These are phyloP conservation scores for Cladophialophora carrionii DNA, from an alignment of 2,329 filamentous ascomycete species.

Conservation along the genomic window DNA sequence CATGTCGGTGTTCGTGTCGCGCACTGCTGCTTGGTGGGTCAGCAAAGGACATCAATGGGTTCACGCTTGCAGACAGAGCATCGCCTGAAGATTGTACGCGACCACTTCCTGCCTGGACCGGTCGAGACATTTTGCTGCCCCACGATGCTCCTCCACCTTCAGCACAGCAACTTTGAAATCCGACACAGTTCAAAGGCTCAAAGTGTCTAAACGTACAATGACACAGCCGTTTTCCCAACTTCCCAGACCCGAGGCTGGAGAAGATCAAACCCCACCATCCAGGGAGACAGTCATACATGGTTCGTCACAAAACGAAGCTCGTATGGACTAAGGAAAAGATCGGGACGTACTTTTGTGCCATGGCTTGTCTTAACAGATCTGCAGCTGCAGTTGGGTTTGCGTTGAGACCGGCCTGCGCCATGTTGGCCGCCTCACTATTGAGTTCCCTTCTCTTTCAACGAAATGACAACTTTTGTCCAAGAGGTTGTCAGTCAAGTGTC, in stretches of 20 bases:
- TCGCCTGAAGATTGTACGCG: constrained; percentile 14
- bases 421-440: constrained; percentile 27
- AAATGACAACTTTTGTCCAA: constrained; percentile 11
- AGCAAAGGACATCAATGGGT: constrained; percentile 22
- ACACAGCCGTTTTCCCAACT: not conserved
- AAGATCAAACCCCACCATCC: constrained; percentile 16
- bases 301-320: constrained; percentile 21
- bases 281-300: constrained; percentile 10
- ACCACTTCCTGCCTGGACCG: not conserved
- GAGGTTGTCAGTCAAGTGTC: constrained; percentile 9
- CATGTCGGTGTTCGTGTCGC: constrained; percentile 44
- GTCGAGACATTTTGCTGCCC: constrained; percentile 13
- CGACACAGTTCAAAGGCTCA: constrained; percentile 12
- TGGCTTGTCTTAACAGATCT: constrained; percentile 62
- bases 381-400: constrained; percentile 58
- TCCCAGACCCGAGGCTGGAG: constrained; percentile 20
- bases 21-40: constrained; percentile 35
- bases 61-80: constrained; percentile 18
- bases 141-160: not conserved
- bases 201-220: not conserved
- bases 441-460: constrained; percentile 30
- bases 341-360: constrained; percentile 60
- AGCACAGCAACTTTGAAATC: not conserved
- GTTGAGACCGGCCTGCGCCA: constrained; percentile 43
- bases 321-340: constrained; percentile 29